Evolutionary conservation across 495 filamentous ascomycete species (phyloP).

Genomic region (Copromyces sp.): DNA sequence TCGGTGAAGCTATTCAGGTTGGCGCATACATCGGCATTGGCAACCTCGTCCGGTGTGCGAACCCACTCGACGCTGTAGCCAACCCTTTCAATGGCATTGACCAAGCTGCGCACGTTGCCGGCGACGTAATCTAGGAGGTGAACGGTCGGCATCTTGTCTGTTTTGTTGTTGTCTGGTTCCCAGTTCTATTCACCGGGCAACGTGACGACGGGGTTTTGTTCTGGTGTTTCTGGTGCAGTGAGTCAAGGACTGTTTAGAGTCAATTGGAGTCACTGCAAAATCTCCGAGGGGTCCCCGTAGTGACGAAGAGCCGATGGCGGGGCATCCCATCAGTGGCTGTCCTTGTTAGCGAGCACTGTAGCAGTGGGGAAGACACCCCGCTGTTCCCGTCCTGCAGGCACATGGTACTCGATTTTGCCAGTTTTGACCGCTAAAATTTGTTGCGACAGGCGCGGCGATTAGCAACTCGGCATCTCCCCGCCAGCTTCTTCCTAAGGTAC

Average conservation of each 20-base stretch:
- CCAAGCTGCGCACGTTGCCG: conserved; percentile 88
- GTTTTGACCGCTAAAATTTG: conserved; percentile 18
- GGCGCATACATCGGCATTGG: conserved; percentile 61
- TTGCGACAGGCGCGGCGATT: neutral
- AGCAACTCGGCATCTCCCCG: neutral
- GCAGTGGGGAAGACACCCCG: conserved; percentile 1
- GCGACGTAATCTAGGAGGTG: conserved; percentile 73
- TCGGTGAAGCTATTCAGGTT: neutral
- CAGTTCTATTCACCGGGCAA: neutral
- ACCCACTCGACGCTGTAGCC: conserved; percentile 94
- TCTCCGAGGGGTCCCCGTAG: neutral
- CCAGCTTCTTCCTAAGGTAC: neutral
- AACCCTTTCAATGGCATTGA: conserved; percentile 91
- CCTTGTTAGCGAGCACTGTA: conserved; percentile 1
- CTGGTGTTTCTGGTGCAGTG: conserved; percentile 2
- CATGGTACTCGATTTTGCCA: conserved; percentile 10
- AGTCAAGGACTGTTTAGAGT: conserved; percentile 12
- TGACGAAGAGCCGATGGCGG: conserved; percentile 1
- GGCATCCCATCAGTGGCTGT: conserved; percentile 5
- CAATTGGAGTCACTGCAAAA: conserved; percentile 2
- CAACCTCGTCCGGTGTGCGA: conserved; percentile 69
- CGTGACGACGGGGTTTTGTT: neutral
- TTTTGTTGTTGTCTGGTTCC: neutral
- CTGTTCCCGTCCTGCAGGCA: neutral
- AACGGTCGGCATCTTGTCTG: conserved; percentile 66